Evolutionary conservation across 805 yeast species (phyloP), one percentile per base, ranked within the genome.

Genomic region (Kluyveromyces wickerhamii): DNA sequence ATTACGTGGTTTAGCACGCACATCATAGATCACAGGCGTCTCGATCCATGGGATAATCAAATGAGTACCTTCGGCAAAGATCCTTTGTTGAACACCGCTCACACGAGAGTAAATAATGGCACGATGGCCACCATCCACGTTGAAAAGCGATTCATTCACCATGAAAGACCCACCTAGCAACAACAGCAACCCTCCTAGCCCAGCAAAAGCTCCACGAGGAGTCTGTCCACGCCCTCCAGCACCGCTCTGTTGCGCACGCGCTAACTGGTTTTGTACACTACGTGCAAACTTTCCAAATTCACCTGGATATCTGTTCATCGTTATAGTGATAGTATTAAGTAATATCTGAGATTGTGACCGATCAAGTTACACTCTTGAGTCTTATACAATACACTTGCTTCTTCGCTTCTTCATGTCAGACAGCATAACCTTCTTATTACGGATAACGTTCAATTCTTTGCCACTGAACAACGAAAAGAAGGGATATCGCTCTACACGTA

Each of bases 111-210:
- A 92, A 24, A 92, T 73, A 52, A 92, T 88, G 12, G 96, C 98
- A 56, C 98, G 72, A 61, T 89, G 97, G 62, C 98, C 98, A 76
- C 98, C 98, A 62, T 92, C 97, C 40, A 92, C 98, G 57, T 79
- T 81, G 63, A 78, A 81, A 22, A 81, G 62, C 1, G 87, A 67
- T 26, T 74, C 63, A 47, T 77, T 74, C 24, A 72, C 43, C 17
- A 70, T 54, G 27, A 73, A 33, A 3, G 75, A 72, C 38, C 75
- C 79, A 35, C 74, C 78, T 36, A 78, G 81, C 4, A 79, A 54
- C 5, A 74, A 44, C 2, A 79, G 38, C 14, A 79, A 46, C 3
- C 84, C 83, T 23, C 81, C 82, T 14, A 71, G 47, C 5, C 86
- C 87, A 14, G 78, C 72, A 51, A 78, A 67, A 21, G 74, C 57